phyloP scores from a whole-genome alignment of 345 rosid genomes.

The Odontarrhena argentea region DNA sequence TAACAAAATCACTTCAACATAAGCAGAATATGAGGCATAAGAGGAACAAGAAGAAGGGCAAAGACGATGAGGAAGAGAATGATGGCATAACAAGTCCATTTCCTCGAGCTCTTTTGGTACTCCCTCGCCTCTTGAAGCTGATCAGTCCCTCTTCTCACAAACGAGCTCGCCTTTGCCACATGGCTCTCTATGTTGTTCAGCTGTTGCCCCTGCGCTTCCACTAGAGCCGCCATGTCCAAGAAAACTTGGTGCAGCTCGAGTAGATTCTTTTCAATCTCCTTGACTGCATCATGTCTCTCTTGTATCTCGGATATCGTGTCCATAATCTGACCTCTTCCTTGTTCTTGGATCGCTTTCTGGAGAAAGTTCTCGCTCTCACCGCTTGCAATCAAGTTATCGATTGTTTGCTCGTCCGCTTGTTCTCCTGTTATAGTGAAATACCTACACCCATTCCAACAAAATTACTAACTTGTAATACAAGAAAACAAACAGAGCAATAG shows the following conservation, averaged over 20 bases:
- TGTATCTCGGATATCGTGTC: slow-evolving; percentile 87
- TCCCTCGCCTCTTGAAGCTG: slow-evolving; percentile 73
- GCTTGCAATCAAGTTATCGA: slow-evolving; percentile 75
- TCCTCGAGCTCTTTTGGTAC: slow-evolving; percentile 77
- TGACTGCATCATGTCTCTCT: slow-evolving; percentile 84
- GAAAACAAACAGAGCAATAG: background rate
- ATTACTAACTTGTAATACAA: slow-evolving; percentile 15
- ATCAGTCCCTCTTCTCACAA: slow-evolving; percentile 72
- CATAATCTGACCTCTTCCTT: slow-evolving; percentile 78
- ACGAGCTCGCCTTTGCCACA: slow-evolving; percentile 83
- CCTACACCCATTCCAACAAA: slow-evolving; percentile 30
- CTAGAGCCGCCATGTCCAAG: slow-evolving; percentile 88
- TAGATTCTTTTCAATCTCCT: slow-evolving; percentile 86
- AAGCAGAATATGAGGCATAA: slow-evolving; percentile 45
- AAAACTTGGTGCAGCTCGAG: slow-evolving; percentile 83
- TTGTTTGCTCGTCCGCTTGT: slow-evolving; percentile 64
- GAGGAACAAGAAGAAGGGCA: slow-evolving; percentile 55
- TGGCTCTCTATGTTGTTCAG: slow-evolving; percentile 83
- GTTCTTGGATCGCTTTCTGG: slow-evolving; percentile 86
- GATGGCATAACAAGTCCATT: slow-evolving; percentile 75
- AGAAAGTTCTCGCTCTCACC: slow-evolving; percentile 89
- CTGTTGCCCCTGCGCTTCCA: slow-evolving; percentile 89
- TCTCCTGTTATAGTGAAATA: slow-evolving; percentile 82
- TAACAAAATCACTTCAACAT: slow-evolving; percentile 31
- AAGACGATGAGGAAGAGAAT: slow-evolving; percentile 49